Conservation (phyloP, 495 filamentous ascomycete genomes). For the Echria macrotheca region DNA sequence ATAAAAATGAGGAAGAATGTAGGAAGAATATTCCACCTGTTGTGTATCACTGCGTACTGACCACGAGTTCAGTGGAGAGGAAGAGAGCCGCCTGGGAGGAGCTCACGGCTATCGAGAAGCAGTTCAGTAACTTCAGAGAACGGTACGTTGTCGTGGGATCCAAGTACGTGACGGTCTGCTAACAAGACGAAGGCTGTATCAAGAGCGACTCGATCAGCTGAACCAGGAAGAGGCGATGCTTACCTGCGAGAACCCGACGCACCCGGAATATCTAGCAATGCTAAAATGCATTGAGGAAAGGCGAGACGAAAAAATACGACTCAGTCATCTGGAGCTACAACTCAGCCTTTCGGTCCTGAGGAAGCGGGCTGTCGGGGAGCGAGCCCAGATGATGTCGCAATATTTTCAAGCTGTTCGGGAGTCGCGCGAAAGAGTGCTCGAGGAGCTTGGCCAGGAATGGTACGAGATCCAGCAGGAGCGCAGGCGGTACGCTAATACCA, state of each 20-base stretch:
- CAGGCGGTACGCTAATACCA: constrained; percentile 71
- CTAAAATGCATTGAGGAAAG: constrained; percentile 76
- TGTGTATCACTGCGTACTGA: constrained; percentile 33
- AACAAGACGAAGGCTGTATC: constrained; percentile 82
- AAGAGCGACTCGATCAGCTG: constrained; percentile 75
- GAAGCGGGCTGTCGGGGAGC: constrained; percentile 68
- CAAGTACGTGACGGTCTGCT: no score
- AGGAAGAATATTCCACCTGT: constrained; percentile 28
- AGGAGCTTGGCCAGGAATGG: constrained; percentile 74
- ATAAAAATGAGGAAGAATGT: constrained; percentile 72
- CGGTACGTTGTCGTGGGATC: no score
- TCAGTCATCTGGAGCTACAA: constrained; percentile 63
- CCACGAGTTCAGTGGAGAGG: constrained; percentile 54
- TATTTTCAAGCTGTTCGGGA: constrained; percentile 80
- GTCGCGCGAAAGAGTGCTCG: constrained; percentile 71
- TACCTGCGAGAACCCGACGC: constrained; percentile 65
- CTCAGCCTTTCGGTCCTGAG: constrained; percentile 68
- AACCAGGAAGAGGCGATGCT: constrained; percentile 83
- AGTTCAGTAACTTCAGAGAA: constrained; percentile 79
- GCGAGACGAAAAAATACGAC: constrained; percentile 69
- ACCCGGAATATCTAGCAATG: constrained; percentile 83
- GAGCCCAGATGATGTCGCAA: constrained; percentile 77
- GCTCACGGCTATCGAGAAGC: constrained; percentile 68
- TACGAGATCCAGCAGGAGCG: constrained; percentile 90
- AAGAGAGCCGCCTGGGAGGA: constrained; percentile 79